Percentiles rank a stretch among this genome's conserved stretches.
Conservation (phyloP, 2,329 filamentous ascomycete genomes). For the Fusarium phyllophilum region DNA sequence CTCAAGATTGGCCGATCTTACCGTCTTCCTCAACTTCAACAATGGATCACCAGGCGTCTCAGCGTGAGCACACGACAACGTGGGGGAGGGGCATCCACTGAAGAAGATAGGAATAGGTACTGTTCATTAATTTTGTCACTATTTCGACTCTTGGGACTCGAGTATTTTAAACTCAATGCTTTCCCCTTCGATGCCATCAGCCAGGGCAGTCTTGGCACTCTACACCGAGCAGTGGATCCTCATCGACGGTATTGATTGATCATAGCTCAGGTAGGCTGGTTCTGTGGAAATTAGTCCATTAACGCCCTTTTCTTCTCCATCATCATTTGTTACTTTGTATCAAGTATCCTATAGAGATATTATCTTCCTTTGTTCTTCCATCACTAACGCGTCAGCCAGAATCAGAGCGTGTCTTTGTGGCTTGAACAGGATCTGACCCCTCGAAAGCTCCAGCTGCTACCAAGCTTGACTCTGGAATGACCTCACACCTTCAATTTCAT, state of each 20-base stretch:
- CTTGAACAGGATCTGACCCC: constrained; percentile 18
- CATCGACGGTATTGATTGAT: constrained; percentile 9
- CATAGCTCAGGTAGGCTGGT: constrained; percentile 24
- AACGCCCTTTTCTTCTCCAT: not conserved
- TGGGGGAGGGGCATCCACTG: constrained; percentile 11
- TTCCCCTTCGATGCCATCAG: not conserved
- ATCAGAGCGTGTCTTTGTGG: not conserved
- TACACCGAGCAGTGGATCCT: constrained; percentile 26
- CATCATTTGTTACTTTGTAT: not conserved
- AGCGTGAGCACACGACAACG: constrained; percentile 33
- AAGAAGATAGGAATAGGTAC: not conserved
- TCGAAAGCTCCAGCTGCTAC: constrained; percentile 4
- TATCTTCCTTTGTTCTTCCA: not conserved
- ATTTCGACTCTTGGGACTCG: not conserved
- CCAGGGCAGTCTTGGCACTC: constrained; percentile 17
- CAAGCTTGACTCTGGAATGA: constrained; percentile 25
- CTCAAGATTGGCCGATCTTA: constrained; percentile 39
- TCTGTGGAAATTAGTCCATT: constrained; percentile 27
- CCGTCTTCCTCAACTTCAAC: constrained; percentile 5
- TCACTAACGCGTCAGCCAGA: constrained; percentile 2
- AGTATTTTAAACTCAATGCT: constrained; percentile 15
- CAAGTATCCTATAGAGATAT: not conserved
- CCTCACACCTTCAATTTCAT: constrained; percentile 25
- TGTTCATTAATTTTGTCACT: not conserved
- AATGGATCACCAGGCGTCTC: constrained; percentile 24